A percentile compares a stretch with the other conserved stretches of the same genome.
phyloP scores from a whole-genome alignment of 23 red algal genomes.

The Gracilaria caudata region DNA sequence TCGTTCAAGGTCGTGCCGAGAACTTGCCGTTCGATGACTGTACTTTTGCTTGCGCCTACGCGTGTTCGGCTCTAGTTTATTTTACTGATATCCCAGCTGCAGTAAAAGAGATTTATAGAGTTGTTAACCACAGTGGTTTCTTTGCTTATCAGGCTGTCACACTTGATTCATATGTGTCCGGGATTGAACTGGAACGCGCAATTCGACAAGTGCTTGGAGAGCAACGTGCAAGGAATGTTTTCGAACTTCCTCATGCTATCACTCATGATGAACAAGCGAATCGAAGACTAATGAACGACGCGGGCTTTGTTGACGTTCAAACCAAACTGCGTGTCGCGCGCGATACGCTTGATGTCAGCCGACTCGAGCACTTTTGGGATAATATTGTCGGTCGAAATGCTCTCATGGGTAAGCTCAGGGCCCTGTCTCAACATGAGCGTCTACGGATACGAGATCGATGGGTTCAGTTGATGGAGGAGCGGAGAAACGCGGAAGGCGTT shows the following conservation, averaged over 20 bases:
- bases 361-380: conserved; percentile 43
- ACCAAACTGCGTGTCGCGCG: background rate
- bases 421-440: background rate
- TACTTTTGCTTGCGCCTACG: conserved; percentile 1
- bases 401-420: background rate
- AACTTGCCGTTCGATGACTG: conserved; percentile 24
- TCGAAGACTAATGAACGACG: conserved; percentile 7
- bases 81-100: conserved; percentile 28
- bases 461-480: conserved; percentile 28
- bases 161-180: conserved; percentile 26
- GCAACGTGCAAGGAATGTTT: conserved; percentile 5
- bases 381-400: conserved; percentile 31
- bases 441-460: background rate
- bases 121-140: background rate
- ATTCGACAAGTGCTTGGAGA: conserved; percentile 1
- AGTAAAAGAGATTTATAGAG: conserved; percentile 13
- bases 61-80: conserved; percentile 42
- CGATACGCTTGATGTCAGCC: background rate
- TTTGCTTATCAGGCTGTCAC: conserved; percentile 56
- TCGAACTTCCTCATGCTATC: conserved; percentile 34
- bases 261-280: conserved; percentile 31
- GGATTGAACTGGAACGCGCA: conserved; percentile 22
- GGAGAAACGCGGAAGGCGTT: conserved; percentile 8
- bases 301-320: conserved; percentile 30
- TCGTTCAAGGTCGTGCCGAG: conserved; percentile 39